phyloP scores from a whole-genome alignment of 2,329 filamentous ascomycete species.

The Ceratocystis eucalypticola region DNA sequence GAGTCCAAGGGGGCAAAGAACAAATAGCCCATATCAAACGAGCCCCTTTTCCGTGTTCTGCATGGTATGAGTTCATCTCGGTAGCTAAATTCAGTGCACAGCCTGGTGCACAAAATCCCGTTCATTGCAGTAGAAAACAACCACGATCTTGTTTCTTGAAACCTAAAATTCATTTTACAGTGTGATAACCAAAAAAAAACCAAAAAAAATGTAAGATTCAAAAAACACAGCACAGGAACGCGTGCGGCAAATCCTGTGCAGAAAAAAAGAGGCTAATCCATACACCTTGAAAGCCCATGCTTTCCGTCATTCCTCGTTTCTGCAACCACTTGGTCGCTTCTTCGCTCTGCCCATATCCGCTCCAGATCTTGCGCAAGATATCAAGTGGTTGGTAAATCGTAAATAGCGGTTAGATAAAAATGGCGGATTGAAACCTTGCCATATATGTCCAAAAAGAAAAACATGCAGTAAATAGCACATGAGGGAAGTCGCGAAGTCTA shows the following conservation, averaged over 20 bases:
- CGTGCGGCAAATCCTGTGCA: background rate
- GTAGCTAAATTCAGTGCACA: background rate
- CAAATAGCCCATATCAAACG: too few species aligned
- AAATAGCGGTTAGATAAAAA: background rate
- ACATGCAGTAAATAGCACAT: background rate
- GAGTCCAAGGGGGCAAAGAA: too few species aligned
- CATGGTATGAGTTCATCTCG: too few species aligned
- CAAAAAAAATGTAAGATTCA: constrained; percentile 17
- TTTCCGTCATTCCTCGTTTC: background rate
- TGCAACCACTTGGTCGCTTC: constrained; percentile 7
- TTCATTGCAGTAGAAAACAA: background rate
- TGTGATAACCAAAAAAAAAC: constrained; percentile 10
- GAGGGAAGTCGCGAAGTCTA: background rate
- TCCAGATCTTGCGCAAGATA: background rate
- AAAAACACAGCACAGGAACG: constrained; percentile 16
- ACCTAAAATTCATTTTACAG: background rate
- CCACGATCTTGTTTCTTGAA: background rate
- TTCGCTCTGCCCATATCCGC: background rate
- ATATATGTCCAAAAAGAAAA: background rate
- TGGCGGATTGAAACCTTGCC: background rate
- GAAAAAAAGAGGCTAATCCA: constrained; percentile 12
- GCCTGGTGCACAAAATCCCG: background rate
- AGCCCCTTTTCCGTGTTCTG: too few species aligned
- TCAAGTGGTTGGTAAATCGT: background rate
- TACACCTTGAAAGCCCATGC: background rate